Evolutionary conservation across 2,329 filamentous ascomycete genomes (phyloP).

Genomic region (Diaporthe sp.): DNA sequence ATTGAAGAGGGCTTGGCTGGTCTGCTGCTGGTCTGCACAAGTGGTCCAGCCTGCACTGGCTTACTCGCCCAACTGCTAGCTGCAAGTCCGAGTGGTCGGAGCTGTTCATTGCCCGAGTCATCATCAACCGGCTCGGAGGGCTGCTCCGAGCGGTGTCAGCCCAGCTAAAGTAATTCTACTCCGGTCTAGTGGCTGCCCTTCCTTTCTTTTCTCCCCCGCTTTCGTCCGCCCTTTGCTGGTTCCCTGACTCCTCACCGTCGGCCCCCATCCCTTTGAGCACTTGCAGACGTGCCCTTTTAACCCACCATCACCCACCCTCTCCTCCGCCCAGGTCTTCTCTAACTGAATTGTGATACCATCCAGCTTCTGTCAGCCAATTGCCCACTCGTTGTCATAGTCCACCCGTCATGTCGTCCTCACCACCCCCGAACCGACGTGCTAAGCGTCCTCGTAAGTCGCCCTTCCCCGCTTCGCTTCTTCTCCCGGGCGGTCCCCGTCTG

Average conservation of each 20-base stretch:
- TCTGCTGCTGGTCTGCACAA: not conserved
- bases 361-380: not conserved
- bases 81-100: not conserved
- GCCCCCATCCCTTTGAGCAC: not conserved
- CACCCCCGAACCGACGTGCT: constrained; percentile 50
- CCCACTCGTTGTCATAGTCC: not conserved
- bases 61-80: not conserved
- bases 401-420: constrained; percentile 28
- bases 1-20: not conserved
- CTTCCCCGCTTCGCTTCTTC: not conserved
- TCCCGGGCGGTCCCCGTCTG: not conserved
- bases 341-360: not conserved
- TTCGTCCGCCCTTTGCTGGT: not conserved
- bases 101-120: constrained; percentile 9
- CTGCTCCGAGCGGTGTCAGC: constrained; percentile 6
- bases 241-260: not conserved
- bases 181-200: not conserved
- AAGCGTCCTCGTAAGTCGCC: constrained; percentile 55
- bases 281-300: not conserved
- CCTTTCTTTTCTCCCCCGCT: not conserved
- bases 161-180: not conserved
- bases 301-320: not conserved
- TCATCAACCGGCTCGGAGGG: not conserved
- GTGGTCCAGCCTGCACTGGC: no score
- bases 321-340: not conserved